Conservation (phyloP, 2,329 filamentous ascomycete species). For the Westerdykella ornata region DNA sequence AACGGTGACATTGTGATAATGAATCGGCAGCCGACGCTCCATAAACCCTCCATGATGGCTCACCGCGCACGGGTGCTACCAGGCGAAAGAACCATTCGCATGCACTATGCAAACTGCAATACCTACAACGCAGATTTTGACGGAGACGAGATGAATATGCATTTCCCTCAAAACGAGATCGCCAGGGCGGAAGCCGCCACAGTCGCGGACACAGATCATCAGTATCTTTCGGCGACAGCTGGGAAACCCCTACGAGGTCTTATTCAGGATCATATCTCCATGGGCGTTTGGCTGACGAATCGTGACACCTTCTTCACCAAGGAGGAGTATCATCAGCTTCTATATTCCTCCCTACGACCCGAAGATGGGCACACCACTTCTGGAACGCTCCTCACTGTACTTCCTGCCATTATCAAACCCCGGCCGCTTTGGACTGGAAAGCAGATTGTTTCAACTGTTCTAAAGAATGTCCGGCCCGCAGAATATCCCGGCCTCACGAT, state of each 20-base stretch:
- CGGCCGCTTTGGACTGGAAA: slow-evolving; percentile 87
- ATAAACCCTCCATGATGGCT: slow-evolving; percentile 99
- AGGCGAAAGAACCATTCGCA: slow-evolving; percentile 93
- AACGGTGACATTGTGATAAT: slow-evolving; percentile 97
- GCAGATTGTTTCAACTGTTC: slow-evolving; percentile 77
- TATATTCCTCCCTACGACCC: slow-evolving; percentile 83
- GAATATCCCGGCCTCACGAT: slow-evolving; percentile 73
- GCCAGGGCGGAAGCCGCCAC: slow-evolving; percentile 87
- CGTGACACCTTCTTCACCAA: slow-evolving; percentile 85
- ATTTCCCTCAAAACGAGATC: slow-evolving; percentile 95
- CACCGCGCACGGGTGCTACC: slow-evolving; percentile 87
- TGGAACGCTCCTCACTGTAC: slow-evolving; percentile 72
- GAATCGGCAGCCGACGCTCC: slow-evolving; percentile 96
- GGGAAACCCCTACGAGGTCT: slow-evolving; percentile 91
- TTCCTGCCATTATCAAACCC: slow-evolving; percentile 77
- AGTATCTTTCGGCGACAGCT: slow-evolving; percentile 89
- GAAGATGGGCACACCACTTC: slow-evolving; percentile 83
- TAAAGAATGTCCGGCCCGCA: slow-evolving; percentile 82
- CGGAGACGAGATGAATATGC: slow-evolving; percentile 99
- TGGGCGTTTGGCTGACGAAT: slow-evolving; percentile 84
- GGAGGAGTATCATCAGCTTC: slow-evolving; percentile 84
- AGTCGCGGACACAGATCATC: slow-evolving; percentile 93
- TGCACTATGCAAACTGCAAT: slow-evolving; percentile 99
- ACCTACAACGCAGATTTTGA: slow-evolving; percentile 99
- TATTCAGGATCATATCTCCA: slow-evolving; percentile 97